Evolutionary conservation across 768 basidiomycete species (phyloP).

Genomic region (Lentinus brumalis): DNA sequence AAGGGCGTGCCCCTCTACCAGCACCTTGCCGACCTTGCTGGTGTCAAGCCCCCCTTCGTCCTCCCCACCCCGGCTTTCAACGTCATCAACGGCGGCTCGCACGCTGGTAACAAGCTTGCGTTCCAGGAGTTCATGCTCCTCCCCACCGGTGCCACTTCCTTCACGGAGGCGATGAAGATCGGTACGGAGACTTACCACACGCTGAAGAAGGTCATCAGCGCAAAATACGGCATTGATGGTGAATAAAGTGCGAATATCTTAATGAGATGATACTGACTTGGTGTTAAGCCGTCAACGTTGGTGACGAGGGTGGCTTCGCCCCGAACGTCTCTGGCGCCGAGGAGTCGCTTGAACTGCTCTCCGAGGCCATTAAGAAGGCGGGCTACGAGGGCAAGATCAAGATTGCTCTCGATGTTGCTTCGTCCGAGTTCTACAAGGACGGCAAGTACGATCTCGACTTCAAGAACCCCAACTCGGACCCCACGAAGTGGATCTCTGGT

Average conservation of each 20-base stretch:
- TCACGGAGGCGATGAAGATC: constrained; percentile 98
- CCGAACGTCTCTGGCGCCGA: constrained; percentile 98
- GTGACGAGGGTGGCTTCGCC: constrained; percentile 99
- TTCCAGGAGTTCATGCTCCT: constrained; percentile 99
- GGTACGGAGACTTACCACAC: constrained; percentile 98
- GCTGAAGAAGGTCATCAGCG: constrained; percentile 98
- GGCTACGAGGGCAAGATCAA: constrained; percentile 99
- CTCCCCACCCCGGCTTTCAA: constrained; percentile 96
- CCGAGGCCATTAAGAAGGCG: constrained; percentile 96
- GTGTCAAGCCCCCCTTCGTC: constrained; percentile 90
- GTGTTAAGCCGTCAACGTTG: constrained; percentile 88
- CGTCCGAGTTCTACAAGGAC: constrained; percentile 99
- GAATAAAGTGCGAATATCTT: constrained; percentile 28
- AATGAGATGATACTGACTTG: constrained; percentile 13
- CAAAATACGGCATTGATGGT: constrained; percentile 99
- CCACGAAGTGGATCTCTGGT: constrained; percentile 94
- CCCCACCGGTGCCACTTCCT: constrained; percentile 87
- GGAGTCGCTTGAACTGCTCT: constrained; percentile 93
- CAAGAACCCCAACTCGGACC: constrained; percentile 99
- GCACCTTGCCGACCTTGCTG: constrained; percentile 94
- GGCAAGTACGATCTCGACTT: constrained; percentile 99
- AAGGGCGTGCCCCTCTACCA: constrained; percentile 95
- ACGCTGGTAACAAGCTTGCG: constrained; percentile 99
- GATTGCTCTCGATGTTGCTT: constrained; percentile 97
- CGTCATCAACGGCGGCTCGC: constrained; percentile 99